Evolutionary conservation across 2,329 filamentous ascomycete genomes (phyloP).

Genomic region (Ophiostoma ulmi): DNA sequence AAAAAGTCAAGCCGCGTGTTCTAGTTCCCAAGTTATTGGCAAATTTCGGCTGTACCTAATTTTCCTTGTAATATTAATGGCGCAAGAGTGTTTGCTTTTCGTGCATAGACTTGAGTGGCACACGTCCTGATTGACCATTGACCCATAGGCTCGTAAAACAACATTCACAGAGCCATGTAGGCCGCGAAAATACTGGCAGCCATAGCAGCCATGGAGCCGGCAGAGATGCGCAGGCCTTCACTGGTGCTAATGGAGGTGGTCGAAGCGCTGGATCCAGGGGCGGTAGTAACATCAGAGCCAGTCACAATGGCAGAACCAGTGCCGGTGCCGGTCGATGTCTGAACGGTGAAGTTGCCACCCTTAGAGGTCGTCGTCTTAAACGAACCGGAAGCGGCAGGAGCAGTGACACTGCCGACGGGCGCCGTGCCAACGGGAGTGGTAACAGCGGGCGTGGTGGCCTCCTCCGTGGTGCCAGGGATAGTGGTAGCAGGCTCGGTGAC

Average conservation of each 20-base stretch:
- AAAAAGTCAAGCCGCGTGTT: background rate
- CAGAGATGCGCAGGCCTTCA: conserved; percentile 32
- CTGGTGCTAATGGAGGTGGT: conserved; percentile 29
- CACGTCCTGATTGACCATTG: no score
- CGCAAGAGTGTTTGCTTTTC: background rate
- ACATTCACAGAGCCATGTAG: conserved; percentile 36
- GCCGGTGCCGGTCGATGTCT: background rate
- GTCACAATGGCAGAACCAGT: conserved; percentile 1
- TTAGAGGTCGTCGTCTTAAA: conserved; percentile 1
- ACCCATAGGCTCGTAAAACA: background rate
- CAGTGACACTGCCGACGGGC: background rate
- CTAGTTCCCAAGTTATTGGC: background rate
- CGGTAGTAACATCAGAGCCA: background rate
- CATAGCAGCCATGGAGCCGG: conserved; percentile 36
- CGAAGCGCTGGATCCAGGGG: conserved; percentile 15
- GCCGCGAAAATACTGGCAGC: conserved; percentile 35
- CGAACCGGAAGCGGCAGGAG: conserved; percentile 11
- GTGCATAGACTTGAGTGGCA: background rate
- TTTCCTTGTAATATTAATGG: background rate
- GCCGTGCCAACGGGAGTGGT: background rate
- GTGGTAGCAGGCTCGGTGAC: conserved; percentile 2
- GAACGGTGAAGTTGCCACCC: background rate
- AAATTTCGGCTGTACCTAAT: background rate
- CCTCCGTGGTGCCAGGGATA: conserved; percentile 1
- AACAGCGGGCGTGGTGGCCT: background rate